Conservation (phyloP, 768 basidiomycete genomes). For the Lactifluus subvellereus region DNA sequence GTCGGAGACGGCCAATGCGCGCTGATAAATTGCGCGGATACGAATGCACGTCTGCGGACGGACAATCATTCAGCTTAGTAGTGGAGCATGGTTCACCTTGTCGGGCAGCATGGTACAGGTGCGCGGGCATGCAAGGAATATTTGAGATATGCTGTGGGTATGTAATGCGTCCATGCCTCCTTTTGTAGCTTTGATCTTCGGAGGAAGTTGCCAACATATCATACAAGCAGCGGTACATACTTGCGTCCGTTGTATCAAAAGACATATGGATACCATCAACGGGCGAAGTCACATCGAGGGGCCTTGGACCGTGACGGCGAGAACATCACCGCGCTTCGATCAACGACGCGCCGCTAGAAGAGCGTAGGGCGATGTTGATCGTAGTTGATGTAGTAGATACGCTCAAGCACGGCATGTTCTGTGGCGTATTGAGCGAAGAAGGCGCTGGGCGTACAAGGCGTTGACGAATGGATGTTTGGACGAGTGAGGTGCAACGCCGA, state of each 20-base stretch:
- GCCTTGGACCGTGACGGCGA: conserved; percentile 30
- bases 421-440: conserved; percentile 39
- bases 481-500: conserved; percentile 19
- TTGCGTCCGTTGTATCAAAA: conserved; percentile 37
- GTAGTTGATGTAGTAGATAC: conserved; percentile 72
- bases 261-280: conserved; percentile 38
- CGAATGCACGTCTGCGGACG: conserved; percentile 40
- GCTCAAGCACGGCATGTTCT: conserved; percentile 57
- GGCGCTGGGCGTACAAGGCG: conserved; percentile 43
- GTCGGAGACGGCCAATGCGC: conserved; percentile 1
- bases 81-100: conserved; percentile 36
- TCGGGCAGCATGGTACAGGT: conserved; percentile 37
- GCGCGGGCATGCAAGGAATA: conserved; percentile 35
- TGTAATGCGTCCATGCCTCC: conserved; percentile 60
- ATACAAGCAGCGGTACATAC: conserved; percentile 28
- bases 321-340: conserved; percentile 53
- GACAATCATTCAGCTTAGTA: neutral
- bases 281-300: conserved; percentile 25
- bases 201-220: neutral
- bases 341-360: conserved; percentile 58
- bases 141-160: conserved; percentile 36
- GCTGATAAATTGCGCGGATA: conserved; percentile 52
- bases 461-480: conserved; percentile 41
- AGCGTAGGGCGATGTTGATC: conserved; percentile 68
- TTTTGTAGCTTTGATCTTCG: conserved; percentile 48